phyloP scores from a whole-genome alignment of 1,284 basidiomycete species.

The Jaminaea rosea region DNA sequence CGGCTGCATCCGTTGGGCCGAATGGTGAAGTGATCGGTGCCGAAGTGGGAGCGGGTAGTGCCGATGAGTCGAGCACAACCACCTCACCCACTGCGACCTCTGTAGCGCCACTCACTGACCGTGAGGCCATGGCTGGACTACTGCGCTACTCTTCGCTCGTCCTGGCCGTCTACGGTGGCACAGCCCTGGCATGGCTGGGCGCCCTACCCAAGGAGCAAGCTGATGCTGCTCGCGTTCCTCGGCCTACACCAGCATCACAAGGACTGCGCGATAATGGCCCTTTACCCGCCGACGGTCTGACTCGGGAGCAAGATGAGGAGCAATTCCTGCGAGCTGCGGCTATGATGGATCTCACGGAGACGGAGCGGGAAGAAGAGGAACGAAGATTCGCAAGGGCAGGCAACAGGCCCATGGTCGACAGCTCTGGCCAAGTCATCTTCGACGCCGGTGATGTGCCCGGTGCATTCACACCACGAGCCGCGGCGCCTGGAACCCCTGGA shows the following conservation, averaged over 20 bases:
- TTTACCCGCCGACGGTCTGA: neutral
- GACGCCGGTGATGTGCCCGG: neutral
- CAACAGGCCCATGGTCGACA: neutral
- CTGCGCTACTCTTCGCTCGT: constrained; percentile 34
- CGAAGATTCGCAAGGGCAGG: neutral
- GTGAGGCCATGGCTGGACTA: constrained; percentile 24
- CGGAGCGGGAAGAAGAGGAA: constrained; percentile 12
- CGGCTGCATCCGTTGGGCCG: constrained; percentile 17
- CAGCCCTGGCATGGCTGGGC: constrained; percentile 33
- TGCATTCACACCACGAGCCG: neutral
- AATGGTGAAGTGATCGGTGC: constrained; percentile 34
- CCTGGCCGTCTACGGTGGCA: constrained; percentile 34
- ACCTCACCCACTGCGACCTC: constrained; percentile 10
- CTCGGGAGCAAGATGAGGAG: constrained; percentile 13
- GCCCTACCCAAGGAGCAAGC: constrained; percentile 13
- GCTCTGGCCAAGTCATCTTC: neutral
- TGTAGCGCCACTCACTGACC: constrained; percentile 15
- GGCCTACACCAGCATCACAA: neutral
- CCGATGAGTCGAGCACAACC: constrained; percentile 4
- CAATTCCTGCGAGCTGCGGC: constrained; percentile 29
- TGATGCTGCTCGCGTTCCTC: neutral
- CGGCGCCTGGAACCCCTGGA: neutral
- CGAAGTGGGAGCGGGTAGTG: constrained; percentile 17
- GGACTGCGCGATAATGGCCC: neutral
- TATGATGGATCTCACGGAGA: constrained; percentile 25